Conservation (phyloP, 257 asterid genomes). For the Dorcoceras hygrometricum region DNA sequence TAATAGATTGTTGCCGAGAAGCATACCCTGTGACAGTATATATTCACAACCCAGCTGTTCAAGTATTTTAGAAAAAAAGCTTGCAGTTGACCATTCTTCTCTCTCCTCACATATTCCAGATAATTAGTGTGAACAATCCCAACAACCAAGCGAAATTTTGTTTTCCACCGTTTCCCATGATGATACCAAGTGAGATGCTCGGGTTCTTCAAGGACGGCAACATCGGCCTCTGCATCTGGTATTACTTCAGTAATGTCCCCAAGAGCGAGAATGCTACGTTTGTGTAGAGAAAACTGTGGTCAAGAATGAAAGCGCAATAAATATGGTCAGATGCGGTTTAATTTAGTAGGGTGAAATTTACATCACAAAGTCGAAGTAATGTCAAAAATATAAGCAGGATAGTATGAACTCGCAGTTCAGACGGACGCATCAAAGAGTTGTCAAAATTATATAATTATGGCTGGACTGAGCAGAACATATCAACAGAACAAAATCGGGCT, state of each 20-base stretch:
- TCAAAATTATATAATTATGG: constrained; percentile 12
- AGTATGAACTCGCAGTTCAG: constrained; percentile 7
- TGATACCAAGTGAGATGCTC: constrained; percentile 99
- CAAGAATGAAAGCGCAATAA: constrained; percentile 6
- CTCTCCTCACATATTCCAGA: constrained; percentile 87
- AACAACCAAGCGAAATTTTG: constrained; percentile 71
- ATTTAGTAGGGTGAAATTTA: neutral
- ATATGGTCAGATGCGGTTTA: constrained; percentile 12
- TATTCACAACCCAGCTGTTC: constrained; percentile 87
- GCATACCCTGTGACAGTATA: constrained; percentile 91
- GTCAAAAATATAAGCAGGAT: constrained; percentile 12
- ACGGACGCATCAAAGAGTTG: neutral
- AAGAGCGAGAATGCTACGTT: constrained; percentile 89
- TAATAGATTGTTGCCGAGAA: constrained; percentile 15
- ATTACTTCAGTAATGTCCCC: constrained; percentile 90
- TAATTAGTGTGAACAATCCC: constrained; percentile 97
- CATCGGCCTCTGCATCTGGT: constrained; percentile 90
- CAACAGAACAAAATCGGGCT: neutral
- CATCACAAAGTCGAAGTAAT: constrained; percentile 13
- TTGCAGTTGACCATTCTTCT: constrained; percentile 65
- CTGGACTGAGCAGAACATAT: constrained; percentile 11
- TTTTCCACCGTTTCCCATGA: constrained; percentile 95
- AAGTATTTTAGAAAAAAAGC: constrained; percentile 75
- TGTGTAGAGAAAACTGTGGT: constrained; percentile 72
- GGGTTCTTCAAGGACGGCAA: constrained; percentile 98